Evolutionary conservation across 805 yeast genomes (phyloP), one percentile per base, ranked within the genome.

Genomic region (Ogataea zsoltii): DNA sequence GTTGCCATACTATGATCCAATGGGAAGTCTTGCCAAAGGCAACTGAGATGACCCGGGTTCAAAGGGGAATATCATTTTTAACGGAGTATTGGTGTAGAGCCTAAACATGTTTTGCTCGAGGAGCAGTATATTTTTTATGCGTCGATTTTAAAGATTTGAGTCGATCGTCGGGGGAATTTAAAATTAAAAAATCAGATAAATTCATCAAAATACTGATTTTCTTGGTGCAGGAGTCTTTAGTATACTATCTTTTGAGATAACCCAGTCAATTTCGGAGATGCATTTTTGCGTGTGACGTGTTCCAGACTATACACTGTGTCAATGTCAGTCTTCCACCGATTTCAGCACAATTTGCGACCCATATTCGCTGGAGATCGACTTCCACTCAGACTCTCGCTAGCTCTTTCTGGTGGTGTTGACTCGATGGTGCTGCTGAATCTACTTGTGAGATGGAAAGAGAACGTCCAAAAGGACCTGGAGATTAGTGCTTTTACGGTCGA

Each of bases 401-500:
- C 90, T 0, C 73, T 87, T 1, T 82, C 89, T 13, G 96, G 96
- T 1, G 95, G 95, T 1, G 89, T 83, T 0, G 95, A 87, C 58
- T 86, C 94, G 1, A 81, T 86, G 80, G 82, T 86, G 12, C 61
- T 87, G 35, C 71, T 85, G 0, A 74, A 74, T 51, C 65, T 85
- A 15, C 60, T 83, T 4, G 47, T 69, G 10, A 45, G 41, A 3
- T 49, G 65, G 38, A 55, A 63, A 6, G 57, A 66, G 2, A 47
- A 53, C 1, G 26, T 48, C 19, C 33, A 36, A 7, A 23, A 29
- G 0, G 26, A 40, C n/a, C 23, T 51, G 2, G 43, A 63, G 17
- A 60, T 81, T 1, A 62, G 63, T 42, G 88, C 89, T 2, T 68
- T 84, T 30, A 83, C 91, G 0, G 75, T 87, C 0, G 85, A 88